Percentiles rank a stretch among this genome's conserved stretches.
phyloP scores from a whole-genome alignment of 73 alveolate species.

The Paramecium bursaria region DNA sequence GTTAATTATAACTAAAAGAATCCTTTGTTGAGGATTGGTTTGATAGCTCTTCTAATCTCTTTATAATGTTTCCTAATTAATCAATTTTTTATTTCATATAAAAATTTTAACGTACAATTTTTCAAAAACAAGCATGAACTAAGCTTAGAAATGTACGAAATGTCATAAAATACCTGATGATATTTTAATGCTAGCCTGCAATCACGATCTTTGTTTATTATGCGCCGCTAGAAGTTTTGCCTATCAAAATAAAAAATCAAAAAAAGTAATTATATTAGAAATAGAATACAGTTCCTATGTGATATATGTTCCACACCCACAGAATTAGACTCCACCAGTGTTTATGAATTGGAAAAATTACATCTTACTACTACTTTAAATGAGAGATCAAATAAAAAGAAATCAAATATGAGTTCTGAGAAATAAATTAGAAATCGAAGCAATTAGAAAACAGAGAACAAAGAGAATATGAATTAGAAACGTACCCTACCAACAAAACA shows the following conservation, averaged over 20 bases:
- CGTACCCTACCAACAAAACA: background rate
- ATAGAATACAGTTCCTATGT: background rate
- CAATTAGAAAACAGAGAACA: background rate
- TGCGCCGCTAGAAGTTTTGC: conserved; percentile 67
- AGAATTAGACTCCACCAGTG: conserved; percentile 55
- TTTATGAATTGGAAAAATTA: conserved; percentile 60
- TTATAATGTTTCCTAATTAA: background rate
- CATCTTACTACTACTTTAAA: background rate
- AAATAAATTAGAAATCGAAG: conserved; percentile 30
- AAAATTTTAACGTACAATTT: no score
- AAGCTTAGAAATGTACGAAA: conserved; percentile 56
- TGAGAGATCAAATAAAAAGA: conserved; percentile 31
- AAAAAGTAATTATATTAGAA: conserved; percentile 52
- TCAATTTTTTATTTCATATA: no score
- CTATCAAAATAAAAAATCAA: conserved; percentile 17
- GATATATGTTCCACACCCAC: conserved; percentile 36
- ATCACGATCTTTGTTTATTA: conserved; percentile 67
- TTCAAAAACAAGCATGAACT: conserved; percentile 9
- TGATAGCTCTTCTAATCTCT: background rate
- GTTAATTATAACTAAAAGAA: no score
- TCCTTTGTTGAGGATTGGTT: background rate
- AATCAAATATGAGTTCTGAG: background rate
- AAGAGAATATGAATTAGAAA: conserved; percentile 45
- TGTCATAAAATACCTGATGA: conserved; percentile 68
- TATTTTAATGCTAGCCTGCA: conserved; percentile 67